Evolutionary conservation across 148 eudicot genomes (phyloP), one percentile per base, ranked within the genome.

Genomic region (Rheum nobile): DNA sequence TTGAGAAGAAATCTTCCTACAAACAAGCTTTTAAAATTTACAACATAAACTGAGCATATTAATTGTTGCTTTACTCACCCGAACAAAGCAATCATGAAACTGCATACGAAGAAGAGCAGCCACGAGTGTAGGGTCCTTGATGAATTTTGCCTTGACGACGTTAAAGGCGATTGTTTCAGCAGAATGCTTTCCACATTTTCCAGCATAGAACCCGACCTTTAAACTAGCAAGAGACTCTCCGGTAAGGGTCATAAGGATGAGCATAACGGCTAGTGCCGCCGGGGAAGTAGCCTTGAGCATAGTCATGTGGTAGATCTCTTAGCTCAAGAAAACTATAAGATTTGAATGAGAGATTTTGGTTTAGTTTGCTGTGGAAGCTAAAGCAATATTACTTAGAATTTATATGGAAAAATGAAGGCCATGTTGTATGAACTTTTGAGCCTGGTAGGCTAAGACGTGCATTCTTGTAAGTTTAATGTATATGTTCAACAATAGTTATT

Each of bases 21-120:
- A 5, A 17, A 2, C n/a, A n/a, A n/a, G n/a, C n/a, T n/a, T n/a
- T n/a, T n/a, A n/a, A n/a, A n/a, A n/a, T n/a, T n/a, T n/a, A n/a
- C n/a, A n/a, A n/a, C n/a, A n/a, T n/a, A n/a, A n/a, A n/a, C n/a
- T n/a, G n/a, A n/a, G n/a, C 17, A 46, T 14, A 46, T 10, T 38
- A 38, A 38, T 13, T 11, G 14, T 42, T 42, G 14, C 2, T 43
- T 11, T 16, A 43, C 46, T 43, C 72, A 83, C 90, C n/a, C 71
- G 72, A 43, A 85, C 88, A 54, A 87, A 87, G 76, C 87, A 85
- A 43, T 85, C 91, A 59, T 88, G 89, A 67, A 84, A 84, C 35
- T 84, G 85, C 84, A 82, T 61, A 31, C 87, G 83, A 6, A 84
- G 81, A 8, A 86, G 80, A 43, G 77, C 89, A 1, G 87, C 84